These are phyloP conservation scores for Picea abies DNA, from an alignment of 83 land plant genomes.

Conservation along the genomic window DNA sequence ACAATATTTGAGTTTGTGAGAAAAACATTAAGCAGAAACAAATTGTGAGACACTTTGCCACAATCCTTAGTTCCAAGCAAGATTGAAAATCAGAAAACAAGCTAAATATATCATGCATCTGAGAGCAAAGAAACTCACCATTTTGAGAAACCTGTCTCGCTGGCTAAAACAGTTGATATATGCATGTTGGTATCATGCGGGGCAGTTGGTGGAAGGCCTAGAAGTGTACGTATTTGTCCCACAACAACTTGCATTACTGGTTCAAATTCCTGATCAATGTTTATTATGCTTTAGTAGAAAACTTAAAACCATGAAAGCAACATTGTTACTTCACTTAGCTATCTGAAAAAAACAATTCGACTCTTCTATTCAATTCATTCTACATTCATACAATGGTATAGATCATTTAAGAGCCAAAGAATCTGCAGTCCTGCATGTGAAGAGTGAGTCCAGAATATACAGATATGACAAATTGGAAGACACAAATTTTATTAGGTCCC, in stretches of 20 bases:
- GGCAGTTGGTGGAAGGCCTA: slow-evolving; percentile 74
- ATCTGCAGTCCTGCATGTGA: not conserved
- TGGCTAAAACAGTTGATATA: slow-evolving; percentile 41
- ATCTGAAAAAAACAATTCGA: not conserved
- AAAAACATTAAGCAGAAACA: too few species aligned
- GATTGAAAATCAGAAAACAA: not conserved
- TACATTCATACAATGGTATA: not conserved
- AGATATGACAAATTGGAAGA: not conserved
- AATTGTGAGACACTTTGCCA: not conserved
- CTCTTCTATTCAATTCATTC: not conserved
- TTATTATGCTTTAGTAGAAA: not conserved
- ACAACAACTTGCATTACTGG: slow-evolving; percentile 72
- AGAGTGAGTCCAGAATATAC: not conserved
- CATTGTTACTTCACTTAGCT: not conserved
- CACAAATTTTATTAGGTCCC: not conserved
- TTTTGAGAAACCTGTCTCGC: slow-evolving; percentile 80
- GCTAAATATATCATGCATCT: not conserved
- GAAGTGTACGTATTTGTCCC: slow-evolving; percentile 87
- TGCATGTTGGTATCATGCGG: slow-evolving; percentile 21
- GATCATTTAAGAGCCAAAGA: not conserved
- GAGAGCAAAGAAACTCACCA: slow-evolving; percentile 51
- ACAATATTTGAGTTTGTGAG: too few species aligned
- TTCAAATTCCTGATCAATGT: slow-evolving; percentile 71
- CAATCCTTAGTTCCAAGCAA: not conserved
- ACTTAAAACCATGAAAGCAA: not conserved